Evolutionary conservation across 306 rosid genomes (phyloP), one percentile per base, ranked within the genome.

Genomic region (Phaseolus lunatus): DNA sequence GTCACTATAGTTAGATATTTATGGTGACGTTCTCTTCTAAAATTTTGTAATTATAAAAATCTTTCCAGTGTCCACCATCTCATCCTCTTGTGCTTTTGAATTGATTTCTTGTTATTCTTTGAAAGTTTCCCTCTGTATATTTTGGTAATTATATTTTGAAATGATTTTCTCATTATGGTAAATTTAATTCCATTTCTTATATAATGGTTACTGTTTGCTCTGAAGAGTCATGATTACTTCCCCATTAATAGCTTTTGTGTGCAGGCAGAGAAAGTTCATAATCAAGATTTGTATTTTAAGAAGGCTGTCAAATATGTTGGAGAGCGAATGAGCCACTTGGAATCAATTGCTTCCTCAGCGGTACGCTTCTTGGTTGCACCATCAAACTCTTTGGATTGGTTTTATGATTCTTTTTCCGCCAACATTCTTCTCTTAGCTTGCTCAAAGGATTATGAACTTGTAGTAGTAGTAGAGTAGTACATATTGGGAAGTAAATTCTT

Each of bases 291-390:
- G 87, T 90, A 86, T 79, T 94, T 84, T 83, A 94, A 94, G 93
- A 90, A 78, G 86, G 85, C 97, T 74, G 90, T 88, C 80, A 94
- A 89, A 87, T 80, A 78, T 77, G 96, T 89, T 37, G 97, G 96
- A 80, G 98, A 94, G 85, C 97, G 97, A 35, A 94, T 94, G 97
- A 85, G 95, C 43, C 98, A 94, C 83, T 70, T 94, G 90, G 98
- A 94, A 84, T 89, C 98, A 57, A 94, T 94, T 76, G 95, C 98
- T 70, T 94, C 98, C 54, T 94, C 98, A 5, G 98, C 97, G 83
- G 98, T 93, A 86, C 54, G 75, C 39, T 49, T 72, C 57, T 76
- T n/a, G 7, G 29, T 33, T 20, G 26, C 26, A 59, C 54, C 45
- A 16, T 69, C 5, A 63, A 5, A 19, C 64, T 49, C 19, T 15